A percentile compares a stretch with the other conserved stretches of the same genome.
Evolutionary conservation across 1,284 basidiomycete species (phyloP).

Genomic region (Rhodotorula mucilaginosa): DNA sequence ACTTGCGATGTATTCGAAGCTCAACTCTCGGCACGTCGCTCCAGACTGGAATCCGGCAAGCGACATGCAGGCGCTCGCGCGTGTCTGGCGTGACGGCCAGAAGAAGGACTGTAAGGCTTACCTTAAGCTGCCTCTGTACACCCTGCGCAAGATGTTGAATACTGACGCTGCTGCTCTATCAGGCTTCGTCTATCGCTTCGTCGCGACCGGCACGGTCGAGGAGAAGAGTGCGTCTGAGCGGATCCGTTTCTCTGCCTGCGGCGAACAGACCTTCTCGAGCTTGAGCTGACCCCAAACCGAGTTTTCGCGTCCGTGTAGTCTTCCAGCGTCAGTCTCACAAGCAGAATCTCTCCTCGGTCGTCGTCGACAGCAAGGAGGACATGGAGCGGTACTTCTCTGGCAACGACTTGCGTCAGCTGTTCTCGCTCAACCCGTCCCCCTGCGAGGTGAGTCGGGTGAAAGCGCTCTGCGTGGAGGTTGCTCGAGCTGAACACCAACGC

Average conservation of each 20-base stretch:
- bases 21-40: not conserved
- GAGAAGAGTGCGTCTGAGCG: constrained; percentile 69
- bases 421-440: constrained; percentile 66
- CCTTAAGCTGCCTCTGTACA: constrained; percentile 2
- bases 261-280: too few species aligned
- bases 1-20: not conserved
- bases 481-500: not conserved
- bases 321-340: constrained; percentile 67
- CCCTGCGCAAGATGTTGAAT: not conserved
- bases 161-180: constrained; percentile 4
- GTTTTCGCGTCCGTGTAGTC: constrained; percentile 5
- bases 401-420: constrained; percentile 85
- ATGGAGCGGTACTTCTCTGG: constrained; percentile 92
- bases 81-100: constrained; percentile 99
- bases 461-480: not conserved
- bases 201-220: constrained; percentile 95
- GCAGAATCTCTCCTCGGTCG: constrained; percentile 92
- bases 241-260: not conserved
- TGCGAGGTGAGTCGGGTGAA: constrained; percentile 25
- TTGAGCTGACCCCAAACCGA: not conserved
- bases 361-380: constrained; percentile 96
- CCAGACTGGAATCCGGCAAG: constrained; percentile 97
- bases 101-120: constrained; percentile 86
- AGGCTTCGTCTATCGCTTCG: constrained; percentile 98
- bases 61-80: constrained; percentile 95